Evolutionary conservation across 331 rosid species (phyloP).

Genomic region (Rhamnella rubrinervis): DNA sequence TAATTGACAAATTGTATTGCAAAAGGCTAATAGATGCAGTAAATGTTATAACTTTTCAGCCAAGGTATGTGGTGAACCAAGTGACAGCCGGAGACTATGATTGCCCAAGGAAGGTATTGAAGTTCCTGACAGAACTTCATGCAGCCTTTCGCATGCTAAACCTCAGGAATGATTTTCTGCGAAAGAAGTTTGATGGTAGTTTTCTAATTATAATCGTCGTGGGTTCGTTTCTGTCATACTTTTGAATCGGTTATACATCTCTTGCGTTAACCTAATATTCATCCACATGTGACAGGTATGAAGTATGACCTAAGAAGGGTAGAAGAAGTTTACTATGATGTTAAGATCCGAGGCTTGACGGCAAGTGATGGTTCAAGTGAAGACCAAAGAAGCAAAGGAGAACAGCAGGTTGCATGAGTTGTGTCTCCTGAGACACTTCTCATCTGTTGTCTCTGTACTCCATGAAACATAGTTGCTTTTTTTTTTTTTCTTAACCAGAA

Average conservation of each 20-base stretch:
- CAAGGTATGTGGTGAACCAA: constrained; percentile 95
- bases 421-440: neutral
- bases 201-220: neutral
- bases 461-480: no score
- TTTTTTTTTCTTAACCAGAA: no score
- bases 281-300: constrained; percentile 59
- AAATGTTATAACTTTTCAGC: constrained; percentile 50
- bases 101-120: constrained; percentile 87
- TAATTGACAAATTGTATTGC: neutral
- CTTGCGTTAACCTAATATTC: constrained; percentile 14
- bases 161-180: constrained; percentile 89
- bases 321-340: constrained; percentile 93
- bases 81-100: constrained; percentile 93
- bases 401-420: constrained; percentile 15
- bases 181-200: constrained; percentile 91
- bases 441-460: no score
- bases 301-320: constrained; percentile 87
- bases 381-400: constrained; percentile 38
- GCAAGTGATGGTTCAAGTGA: constrained; percentile 42
- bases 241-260: neutral
- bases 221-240: neutral
- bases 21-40: constrained; percentile 14
- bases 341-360: constrained; percentile 83
- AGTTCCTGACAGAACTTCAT: constrained; percentile 91
- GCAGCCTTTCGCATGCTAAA: constrained; percentile 92